Percentiles rank a stretch among this genome's conserved stretches.
phyloP scores from a whole-genome alignment of 441 rosid genomes.

The Gossypium davidsonii region DNA sequence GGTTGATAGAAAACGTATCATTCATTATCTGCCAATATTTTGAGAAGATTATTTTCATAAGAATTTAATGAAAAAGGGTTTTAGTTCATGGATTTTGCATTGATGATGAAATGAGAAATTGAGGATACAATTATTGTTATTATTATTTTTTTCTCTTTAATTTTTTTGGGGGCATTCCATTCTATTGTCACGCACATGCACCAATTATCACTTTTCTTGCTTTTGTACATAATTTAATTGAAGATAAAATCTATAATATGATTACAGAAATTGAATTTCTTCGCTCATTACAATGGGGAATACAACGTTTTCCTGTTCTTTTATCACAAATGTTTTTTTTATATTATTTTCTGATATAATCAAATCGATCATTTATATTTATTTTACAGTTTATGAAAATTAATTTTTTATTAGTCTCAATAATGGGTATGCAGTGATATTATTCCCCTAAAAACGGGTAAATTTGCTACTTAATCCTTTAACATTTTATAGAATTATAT shows the following conservation, averaged over 20 bases:
- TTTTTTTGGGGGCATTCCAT: background rate
- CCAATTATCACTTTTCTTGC: background rate
- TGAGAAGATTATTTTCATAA: background rate
- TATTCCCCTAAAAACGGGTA: no score
- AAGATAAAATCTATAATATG: background rate
- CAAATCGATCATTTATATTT: no score
- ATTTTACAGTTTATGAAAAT: no score
- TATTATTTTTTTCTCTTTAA: background rate
- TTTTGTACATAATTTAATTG: background rate
- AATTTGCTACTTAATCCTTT: no score
- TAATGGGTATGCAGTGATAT: no score
- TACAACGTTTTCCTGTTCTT: slow-evolving; percentile 11
- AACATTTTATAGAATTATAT: no score
- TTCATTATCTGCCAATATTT: background rate
- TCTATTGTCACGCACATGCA: slow-evolving; percentile 7
- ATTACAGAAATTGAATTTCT: background rate
- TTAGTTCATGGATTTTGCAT: background rate
- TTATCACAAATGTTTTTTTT: no score
- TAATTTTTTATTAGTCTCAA: no score
- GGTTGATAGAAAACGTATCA: background rate
- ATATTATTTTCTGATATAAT: no score
- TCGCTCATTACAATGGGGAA: background rate
- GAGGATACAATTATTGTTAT: background rate
- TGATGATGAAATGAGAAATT: background rate
- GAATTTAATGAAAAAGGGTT: no score